Evolutionary conservation across 352 stramenopile species (phyloP).

Genomic region (Phytophthora cactorum): DNA sequence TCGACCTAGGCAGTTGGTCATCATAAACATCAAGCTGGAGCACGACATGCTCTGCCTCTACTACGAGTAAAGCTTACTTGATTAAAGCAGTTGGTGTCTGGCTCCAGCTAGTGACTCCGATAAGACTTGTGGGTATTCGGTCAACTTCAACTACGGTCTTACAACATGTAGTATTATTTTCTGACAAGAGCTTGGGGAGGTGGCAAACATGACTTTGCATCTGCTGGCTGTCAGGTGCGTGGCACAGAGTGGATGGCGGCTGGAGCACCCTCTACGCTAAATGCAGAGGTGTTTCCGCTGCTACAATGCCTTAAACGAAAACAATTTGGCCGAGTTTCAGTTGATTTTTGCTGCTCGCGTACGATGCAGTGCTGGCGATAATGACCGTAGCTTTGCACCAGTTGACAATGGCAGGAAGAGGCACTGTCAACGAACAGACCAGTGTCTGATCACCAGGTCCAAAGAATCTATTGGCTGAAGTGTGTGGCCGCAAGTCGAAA

Average conservation of each 20-base stretch:
- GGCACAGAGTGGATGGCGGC: slow-evolving; percentile 6
- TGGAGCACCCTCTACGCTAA: slow-evolving; percentile 8
- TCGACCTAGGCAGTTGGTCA: slow-evolving; percentile 18
- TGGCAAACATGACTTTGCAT: slow-evolving; percentile 7
- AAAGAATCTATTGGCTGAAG: too few relatives aligned
- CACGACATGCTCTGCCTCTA: slow-evolving; percentile 23
- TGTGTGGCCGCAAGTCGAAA: too few relatives aligned
- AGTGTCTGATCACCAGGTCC: too few relatives aligned
- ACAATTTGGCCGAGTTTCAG: neutral
- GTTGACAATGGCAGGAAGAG: too few relatives aligned
- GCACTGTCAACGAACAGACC: too few relatives aligned
- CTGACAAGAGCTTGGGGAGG: slow-evolving; percentile 12
- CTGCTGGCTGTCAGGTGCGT: slow-evolving; percentile 14
- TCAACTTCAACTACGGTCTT: slow-evolving; percentile 19
- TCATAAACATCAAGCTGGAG: slow-evolving; percentile 15
- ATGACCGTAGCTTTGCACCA: neutral
- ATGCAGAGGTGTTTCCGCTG: neutral
- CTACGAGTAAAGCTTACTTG: neutral
- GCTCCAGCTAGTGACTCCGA: slow-evolving; percentile 7
- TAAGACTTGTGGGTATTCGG: slow-evolving; percentile 9
- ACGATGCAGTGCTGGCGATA: neutral
- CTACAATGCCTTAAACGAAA: too few relatives aligned
- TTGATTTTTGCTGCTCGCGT: neutral
- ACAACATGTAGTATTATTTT: slow-evolving; percentile 14
- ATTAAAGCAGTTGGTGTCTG: slow-evolving; percentile 6